Base-by-base conservation (phyloP, 2,329 filamentous ascomycete genomes). In the Raffaelea ambrosiae region DNA sequence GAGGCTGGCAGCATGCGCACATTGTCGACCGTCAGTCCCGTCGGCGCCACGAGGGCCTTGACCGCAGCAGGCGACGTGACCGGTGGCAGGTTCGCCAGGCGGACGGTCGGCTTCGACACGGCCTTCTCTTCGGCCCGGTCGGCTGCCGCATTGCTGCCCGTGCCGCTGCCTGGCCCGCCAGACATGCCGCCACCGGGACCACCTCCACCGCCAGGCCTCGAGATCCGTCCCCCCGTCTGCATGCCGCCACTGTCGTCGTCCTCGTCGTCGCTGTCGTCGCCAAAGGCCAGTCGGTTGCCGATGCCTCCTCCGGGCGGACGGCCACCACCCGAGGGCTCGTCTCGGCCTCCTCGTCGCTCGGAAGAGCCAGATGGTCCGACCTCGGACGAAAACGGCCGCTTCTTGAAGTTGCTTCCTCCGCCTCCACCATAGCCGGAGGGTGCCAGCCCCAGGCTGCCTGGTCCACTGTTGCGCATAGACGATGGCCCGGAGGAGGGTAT, bases 1-100 rank as follows among this genome's bases (percentile, higher is more conserved):
- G 67, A 60, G 0, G 75, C 66, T 3, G 81, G 76, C 23, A 86
- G 64, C 26, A 93, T 80, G 58, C 84, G 84, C 44, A 95, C 81
- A 52, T 79, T 76, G 58, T 91, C 86, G 5, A 91, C 80, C 0
- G 65, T 74, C 46, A 94, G 60, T 19, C 70, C 79, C 0, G 75
- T 35, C 33, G 48, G 65, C 3, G 77, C 73, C 11, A 84, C 67
- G 45, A 84, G 59, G 2, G 76, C 71, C 59, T 77, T 82, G 56
- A 84, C 72, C 46, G 74, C 71, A 2, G 77, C 72, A 2, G 73
- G 78, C 29, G 75, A 83, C 21, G 72, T 81, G 23, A 68, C 73
- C 0, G 79, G 79, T 0, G 81, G 81, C 40, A 85, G 63, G 47
- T 76, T 81, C 9, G 76, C 69, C 42, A 85, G 66, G 18, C 77